Conservation (phyloP, 495 filamentous ascomycete genomes). For the Friedmanniomyces simplex region DNA sequence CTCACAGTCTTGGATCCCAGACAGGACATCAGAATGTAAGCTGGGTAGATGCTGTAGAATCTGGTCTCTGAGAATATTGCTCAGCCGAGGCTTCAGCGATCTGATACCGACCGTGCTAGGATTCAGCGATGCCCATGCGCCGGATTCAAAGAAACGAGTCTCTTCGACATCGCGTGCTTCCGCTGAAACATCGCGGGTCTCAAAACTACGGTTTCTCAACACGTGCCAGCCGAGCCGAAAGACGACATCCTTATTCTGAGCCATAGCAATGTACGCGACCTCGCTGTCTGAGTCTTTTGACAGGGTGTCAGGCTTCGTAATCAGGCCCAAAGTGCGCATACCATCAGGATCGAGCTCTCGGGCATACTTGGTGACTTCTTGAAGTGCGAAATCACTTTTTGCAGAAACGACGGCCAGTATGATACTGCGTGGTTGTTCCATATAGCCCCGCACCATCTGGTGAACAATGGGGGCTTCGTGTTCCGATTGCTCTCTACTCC, state of each 20-base stretch:
- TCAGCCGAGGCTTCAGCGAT: slow-evolving; percentile 41
- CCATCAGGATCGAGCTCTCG: slow-evolving; percentile 40
- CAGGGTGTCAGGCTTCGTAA: slow-evolving; percentile 48
- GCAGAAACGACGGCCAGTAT: slow-evolving; percentile 49
- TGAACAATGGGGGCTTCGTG: slow-evolving; percentile 35
- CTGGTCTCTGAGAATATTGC: slow-evolving; percentile 45
- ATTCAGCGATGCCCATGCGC: slow-evolving; percentile 38
- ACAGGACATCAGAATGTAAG: slow-evolving; percentile 47
- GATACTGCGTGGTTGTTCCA: slow-evolving; percentile 39
- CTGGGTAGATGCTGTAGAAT: slow-evolving; percentile 48
- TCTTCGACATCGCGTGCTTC: neutral
- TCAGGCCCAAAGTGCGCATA: slow-evolving; percentile 45
- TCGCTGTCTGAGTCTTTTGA: neutral
- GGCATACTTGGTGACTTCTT: slow-evolving; percentile 50
- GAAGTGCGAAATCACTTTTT: slow-evolving; percentile 51
- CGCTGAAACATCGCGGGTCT: neutral
- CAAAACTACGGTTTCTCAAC: slow-evolving; percentile 38
- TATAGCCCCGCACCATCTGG: slow-evolving; percentile 47
- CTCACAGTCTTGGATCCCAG: slow-evolving; percentile 28
- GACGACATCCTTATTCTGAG: slow-evolving; percentile 34
- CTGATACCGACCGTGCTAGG: slow-evolving; percentile 39
- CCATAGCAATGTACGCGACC: slow-evolving; percentile 38
- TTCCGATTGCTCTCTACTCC: slow-evolving; percentile 42
- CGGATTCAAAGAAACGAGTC: slow-evolving; percentile 37
- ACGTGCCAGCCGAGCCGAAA: slow-evolving; percentile 49